These are phyloP conservation scores for Cercospora sojina DNA, from an alignment of 2,329 filamentous ascomycete species.

Conservation along the genomic window DNA sequence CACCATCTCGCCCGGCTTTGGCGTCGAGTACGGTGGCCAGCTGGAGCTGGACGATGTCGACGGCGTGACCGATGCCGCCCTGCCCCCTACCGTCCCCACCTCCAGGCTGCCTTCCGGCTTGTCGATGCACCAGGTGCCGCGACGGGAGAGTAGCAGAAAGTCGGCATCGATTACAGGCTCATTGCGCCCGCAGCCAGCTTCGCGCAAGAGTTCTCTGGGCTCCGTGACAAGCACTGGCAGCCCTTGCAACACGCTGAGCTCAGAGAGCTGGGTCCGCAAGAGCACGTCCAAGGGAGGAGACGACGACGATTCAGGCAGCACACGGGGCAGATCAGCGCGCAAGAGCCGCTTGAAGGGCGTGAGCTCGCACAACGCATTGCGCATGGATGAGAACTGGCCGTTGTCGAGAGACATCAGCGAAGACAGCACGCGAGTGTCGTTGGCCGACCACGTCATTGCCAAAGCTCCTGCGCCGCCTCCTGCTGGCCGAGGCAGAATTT, in stretches of 20 bases:
- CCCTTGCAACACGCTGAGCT: constrained; percentile 41
- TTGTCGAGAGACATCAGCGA: background rate
- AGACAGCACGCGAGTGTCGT: constrained; percentile 17
- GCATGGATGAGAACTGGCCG: constrained; percentile 16
- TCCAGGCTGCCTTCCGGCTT: constrained; percentile 76
- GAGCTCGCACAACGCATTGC: constrained; percentile 30
- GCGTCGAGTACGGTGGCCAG: constrained; percentile 68
- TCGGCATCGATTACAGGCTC: constrained; percentile 11
- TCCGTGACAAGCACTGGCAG: constrained; percentile 15
- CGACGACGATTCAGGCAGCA: constrained; percentile 28
- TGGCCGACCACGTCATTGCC: constrained; percentile 33
- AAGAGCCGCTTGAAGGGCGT: constrained; percentile 28
- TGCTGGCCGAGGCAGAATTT: constrained; percentile 40
- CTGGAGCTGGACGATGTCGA: constrained; percentile 29
- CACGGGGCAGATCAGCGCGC: constrained; percentile 22
- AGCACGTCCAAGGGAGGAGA: constrained; percentile 17
- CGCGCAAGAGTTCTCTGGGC: constrained; percentile 25
- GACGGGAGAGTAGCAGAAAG: constrained; percentile 7
- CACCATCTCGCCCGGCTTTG: constrained; percentile 49
- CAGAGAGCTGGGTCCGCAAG: constrained; percentile 37
- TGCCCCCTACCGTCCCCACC: constrained; percentile 55
- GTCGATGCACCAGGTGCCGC: constrained; percentile 59
- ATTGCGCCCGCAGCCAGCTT: constrained; percentile 20
- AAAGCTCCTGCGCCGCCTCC: constrained; percentile 39
- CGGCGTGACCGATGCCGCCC: constrained; percentile 28